Conservation (phyloP, 164 flowering plant species). For the Buxus sempervirens region DNA sequence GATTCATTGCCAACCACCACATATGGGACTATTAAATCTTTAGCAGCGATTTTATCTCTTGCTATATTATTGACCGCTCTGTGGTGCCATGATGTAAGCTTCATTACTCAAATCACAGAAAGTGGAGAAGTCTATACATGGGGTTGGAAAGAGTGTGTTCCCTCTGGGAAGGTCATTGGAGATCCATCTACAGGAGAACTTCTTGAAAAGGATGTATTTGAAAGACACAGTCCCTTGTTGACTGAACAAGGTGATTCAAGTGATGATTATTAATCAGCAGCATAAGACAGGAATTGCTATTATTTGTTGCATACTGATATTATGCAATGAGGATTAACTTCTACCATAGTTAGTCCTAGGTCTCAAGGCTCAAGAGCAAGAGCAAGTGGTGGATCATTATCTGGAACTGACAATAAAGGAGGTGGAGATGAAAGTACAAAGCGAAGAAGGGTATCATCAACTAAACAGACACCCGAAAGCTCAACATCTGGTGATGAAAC, state of each 20-base stretch:
- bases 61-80: neutral
- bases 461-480: conserved; percentile 53
- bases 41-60: neutral
- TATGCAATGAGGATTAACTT: conserved; percentile 7
- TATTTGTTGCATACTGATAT: conserved; percentile 18
- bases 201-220: conserved; percentile 40
- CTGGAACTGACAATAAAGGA: conserved; percentile 33
- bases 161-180: conserved; percentile 62
- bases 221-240: conserved; percentile 33
- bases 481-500: conserved; percentile 53
- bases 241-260: conserved; percentile 50
- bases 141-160: conserved; percentile 87
- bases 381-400: conserved; percentile 31
- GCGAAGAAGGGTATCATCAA: conserved; percentile 49
- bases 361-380: conserved; percentile 42
- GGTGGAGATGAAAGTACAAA: conserved; percentile 54
- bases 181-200: conserved; percentile 33
- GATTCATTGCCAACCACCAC: neutral
- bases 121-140: conserved; percentile 65
- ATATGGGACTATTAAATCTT: neutral
- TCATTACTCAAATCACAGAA: conserved; percentile 24
- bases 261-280: neutral
- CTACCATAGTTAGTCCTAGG: conserved; percentile 46
- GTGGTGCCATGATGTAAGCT: neutral
- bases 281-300: neutral